Conservation (phyloP, 1,284 basidiomycete genomes). For the Heterobasidion occidentale region DNA sequence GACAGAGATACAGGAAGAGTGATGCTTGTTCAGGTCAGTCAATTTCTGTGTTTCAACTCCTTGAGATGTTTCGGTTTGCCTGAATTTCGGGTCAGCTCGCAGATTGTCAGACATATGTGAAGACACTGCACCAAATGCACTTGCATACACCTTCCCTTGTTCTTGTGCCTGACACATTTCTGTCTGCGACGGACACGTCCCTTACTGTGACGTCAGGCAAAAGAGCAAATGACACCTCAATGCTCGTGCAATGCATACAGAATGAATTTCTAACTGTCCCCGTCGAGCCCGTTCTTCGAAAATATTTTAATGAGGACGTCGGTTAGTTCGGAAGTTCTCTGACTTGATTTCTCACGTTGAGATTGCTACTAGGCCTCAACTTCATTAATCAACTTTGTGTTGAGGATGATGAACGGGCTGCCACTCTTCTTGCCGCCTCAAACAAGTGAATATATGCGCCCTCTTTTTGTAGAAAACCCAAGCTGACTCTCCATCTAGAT, state of each 20-base stretch:
- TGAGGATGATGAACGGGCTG: slow-evolving; percentile 70
- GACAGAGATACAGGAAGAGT: slow-evolving; percentile 75
- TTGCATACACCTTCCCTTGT: slow-evolving; percentile 66
- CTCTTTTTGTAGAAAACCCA: not conserved
- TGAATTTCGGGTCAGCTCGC: slow-evolving; percentile 43
- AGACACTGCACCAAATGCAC: slow-evolving; percentile 81
- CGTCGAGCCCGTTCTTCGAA: slow-evolving; percentile 63
- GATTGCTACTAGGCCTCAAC: slow-evolving; percentile 50
- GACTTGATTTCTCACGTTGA: not conserved
- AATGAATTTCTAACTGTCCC: slow-evolving; percentile 67
- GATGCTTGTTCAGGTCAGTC: slow-evolving; percentile 56
- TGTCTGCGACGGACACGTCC: slow-evolving; percentile 44
- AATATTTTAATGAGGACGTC: slow-evolving; percentile 74
- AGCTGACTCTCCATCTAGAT: slow-evolving; percentile 36
- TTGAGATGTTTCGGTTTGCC: not conserved
- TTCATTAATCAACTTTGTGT: slow-evolving; percentile 72
- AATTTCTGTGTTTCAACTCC: not conserved
- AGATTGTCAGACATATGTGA: slow-evolving; percentile 80
- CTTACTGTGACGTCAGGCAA: slow-evolving; percentile 33
- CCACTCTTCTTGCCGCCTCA: slow-evolving; percentile 63
- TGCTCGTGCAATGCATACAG: slow-evolving; percentile 65
- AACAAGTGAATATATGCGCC: slow-evolving; percentile 57
- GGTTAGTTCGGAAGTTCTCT: slow-evolving; percentile 56
- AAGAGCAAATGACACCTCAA: slow-evolving; percentile 37
- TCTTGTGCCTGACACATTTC: slow-evolving; percentile 73